phyloP scores from a whole-genome alignment of 495 filamentous ascomycete species.

The Aspergillus campestris region DNA sequence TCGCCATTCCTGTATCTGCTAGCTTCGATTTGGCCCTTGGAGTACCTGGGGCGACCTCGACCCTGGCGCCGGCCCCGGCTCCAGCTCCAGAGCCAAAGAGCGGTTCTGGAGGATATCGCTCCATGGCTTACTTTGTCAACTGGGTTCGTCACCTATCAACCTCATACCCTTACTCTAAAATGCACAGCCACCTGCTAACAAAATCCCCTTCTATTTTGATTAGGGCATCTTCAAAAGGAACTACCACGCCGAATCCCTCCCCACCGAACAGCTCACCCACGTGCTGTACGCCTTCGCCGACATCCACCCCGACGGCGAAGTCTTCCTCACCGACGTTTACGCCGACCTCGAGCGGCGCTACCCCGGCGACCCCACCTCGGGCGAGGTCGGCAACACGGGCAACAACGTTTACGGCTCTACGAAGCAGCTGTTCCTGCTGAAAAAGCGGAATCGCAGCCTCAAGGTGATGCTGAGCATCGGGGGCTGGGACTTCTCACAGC shows the following conservation, averaged over 20 bases:
- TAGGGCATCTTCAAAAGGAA: slow-evolving; percentile 19
- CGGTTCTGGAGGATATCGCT: slow-evolving; percentile 42
- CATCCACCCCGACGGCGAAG: slow-evolving; percentile 55
- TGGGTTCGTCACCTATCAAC: slow-evolving; percentile 37
- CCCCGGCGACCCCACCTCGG: slow-evolving; percentile 60
- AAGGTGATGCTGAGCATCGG: slow-evolving; percentile 62
- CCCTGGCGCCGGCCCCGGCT: no score
- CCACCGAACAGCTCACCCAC: slow-evolving; percentile 69
- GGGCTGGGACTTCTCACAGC: slow-evolving; percentile 70
- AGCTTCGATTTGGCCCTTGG: no score
- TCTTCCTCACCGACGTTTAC: slow-evolving; percentile 75
- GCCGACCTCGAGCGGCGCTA: slow-evolving; percentile 71
- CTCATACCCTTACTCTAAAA: no score
- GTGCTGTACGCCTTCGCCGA: slow-evolving; percentile 82
- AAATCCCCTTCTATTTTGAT: no score
- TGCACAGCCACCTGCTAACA: no score
- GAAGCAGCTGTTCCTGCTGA: slow-evolving; percentile 79
- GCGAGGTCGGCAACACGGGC: slow-evolving; percentile 37
- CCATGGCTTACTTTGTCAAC: slow-evolving; percentile 82
- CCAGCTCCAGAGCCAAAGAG: not conserved
- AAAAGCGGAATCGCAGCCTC: slow-evolving; percentile 67
- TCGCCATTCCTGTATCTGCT: no score
- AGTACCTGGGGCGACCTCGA: no score
- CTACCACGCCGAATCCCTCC: slow-evolving; percentile 67
- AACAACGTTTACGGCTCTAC: slow-evolving; percentile 81